Base-by-base conservation (phyloP, 2,329 filamentous ascomycete genomes). In the Fusarium sp. region DNA sequence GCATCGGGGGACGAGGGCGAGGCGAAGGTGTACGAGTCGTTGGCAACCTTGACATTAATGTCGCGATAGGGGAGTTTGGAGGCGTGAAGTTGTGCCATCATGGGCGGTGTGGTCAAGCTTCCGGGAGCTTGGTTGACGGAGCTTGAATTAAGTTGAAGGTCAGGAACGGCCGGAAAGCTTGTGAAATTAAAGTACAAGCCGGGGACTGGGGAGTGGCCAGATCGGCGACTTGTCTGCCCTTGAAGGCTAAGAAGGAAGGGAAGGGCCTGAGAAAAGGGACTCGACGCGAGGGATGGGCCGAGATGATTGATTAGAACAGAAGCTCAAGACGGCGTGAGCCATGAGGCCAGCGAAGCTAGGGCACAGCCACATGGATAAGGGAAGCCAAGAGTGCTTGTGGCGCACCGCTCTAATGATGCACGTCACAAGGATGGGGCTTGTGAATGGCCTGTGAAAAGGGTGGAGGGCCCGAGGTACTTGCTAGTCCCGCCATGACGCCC, bases 1-100 rank as follows among this genome's bases (percentile, higher is more conserved):
- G 95, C 93, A 84, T 95, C 91, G 71, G 95, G 95, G 5, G 95
- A 96, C 1, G 97, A 98, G 31, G 97, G 97, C 31, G 97, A 99
- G 42, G 94, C 95, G 84, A 99, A 99, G 79, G 95, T 94, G 88
- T 99, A 99, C 81, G 97, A 93, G 79, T 96, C 94, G 79, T 94
- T 89, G 62, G 96, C 95, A 75, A 95, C 94, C 84, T 97, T 95
- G 83, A 99, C 91, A 84, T 98, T 99, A 87, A 98, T 97, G 87
- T 99, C 97, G 81, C 96, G 91, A 85, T 95, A 99, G 25, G 96
- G 97, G 77, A 90, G 84, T 74, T 82, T 81, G 60, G 81, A 74
- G 63, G 78, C 77, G 40, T 80, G 80, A 40, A 84, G 77, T 66
- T 82, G 80, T 67, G 83, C 82, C 85, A 86, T 86, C 63, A 63